Evolutionary conservation across 2,329 filamentous ascomycete species (phyloP), one percentile per base, ranked within the genome.

Genomic region (Alternaria conjuncta): DNA sequence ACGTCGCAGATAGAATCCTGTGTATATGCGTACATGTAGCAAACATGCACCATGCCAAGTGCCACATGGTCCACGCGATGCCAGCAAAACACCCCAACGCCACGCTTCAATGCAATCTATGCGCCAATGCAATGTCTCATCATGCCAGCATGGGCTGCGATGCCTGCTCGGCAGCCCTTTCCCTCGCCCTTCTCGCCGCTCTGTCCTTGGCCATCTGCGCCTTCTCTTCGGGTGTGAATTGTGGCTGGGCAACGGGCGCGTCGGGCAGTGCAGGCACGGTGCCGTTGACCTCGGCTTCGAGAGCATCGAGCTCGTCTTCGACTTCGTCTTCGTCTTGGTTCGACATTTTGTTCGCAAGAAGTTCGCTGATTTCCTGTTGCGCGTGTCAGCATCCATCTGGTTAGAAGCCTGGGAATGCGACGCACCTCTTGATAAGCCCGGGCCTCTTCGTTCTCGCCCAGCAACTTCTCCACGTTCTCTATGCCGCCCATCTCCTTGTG

Each of bases 261-360:
- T 81, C 75, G n/a, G 82, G 82, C 36, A 84, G 68, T 55, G 71
- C 55, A 18, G 53, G 36, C 15, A 51, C 69, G 21, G 75, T 72
- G 32, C 80, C 81, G 44, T 78, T 79, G 57, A 89, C 79, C 75
- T 94, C 89, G 44, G 84, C 85, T 79, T 94, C 92, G 68, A 99
- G 85, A 1, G 90, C 90, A 59, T 92, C 93, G 56, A 99, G 84
- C 82, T 99, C 96, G 75, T 97, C 94, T 78, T 99, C 96, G 32
- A 99, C 96, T 75, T 97, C 96, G 76, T 98, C 95, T 80, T 99
- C 96, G 80, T 99, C 96, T 74, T 96, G 92, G 75, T 94, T 96
- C 13, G 94, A 93, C 84, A 99, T 94, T 72, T 90, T 89, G 12
- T 92, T 92, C 32, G 90, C 92, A 3, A 99, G 88, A 87, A 97